Evolutionary conservation across 1,284 basidiomycete genomes (phyloP), one percentile per base, ranked within the genome.

Genomic region (Athelia sp.): DNA sequence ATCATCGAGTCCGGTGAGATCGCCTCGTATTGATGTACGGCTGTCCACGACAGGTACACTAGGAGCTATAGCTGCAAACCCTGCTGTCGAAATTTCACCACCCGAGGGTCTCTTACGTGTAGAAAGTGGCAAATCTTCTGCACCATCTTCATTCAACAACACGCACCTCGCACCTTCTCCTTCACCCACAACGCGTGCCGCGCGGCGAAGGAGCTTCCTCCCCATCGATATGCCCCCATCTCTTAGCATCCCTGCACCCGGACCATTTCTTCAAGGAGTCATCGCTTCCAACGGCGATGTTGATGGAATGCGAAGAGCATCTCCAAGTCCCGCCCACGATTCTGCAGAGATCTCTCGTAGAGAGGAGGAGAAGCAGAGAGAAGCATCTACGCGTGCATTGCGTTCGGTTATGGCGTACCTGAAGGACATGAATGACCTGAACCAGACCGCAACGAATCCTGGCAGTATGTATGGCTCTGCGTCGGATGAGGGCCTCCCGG

Each of bases 341-440:
- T 67, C 69, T 46, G 75, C 82, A 44, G 69, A 78, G 52, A 60
- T 73, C 56, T 64, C 78, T 56, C 76, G 78, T 44, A 77, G 75
- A 46, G 86, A 88, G 65, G 83, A 86, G 63, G 87, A 89, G 53
- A 75, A 81, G 40, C 76, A 74, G 15, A 72, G 81, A 40, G 86
- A 89, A 61, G 76, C 79, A 31, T 88, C 90, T 59, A 79, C 79
- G 57, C 77, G 83, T 43, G 91, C 90, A 21, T 72, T 98, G 46
- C 82, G 91, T 52, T 90, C 90, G 11, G 82, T 99, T 35, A 94
- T 98, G 87, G 87, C 89, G 15, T 98, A 98, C 68, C 78, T 99
- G 18, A 86, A 86, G 59, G 96, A 99, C 62, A 87, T 99, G 78
- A 88, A 95, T 61, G 95, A 98, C 62, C 75, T 99, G 29, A 79